Evolutionary conservation across 164 flowering plant species (phyloP).

Genomic region (Magnolia kwangsiensis): DNA sequence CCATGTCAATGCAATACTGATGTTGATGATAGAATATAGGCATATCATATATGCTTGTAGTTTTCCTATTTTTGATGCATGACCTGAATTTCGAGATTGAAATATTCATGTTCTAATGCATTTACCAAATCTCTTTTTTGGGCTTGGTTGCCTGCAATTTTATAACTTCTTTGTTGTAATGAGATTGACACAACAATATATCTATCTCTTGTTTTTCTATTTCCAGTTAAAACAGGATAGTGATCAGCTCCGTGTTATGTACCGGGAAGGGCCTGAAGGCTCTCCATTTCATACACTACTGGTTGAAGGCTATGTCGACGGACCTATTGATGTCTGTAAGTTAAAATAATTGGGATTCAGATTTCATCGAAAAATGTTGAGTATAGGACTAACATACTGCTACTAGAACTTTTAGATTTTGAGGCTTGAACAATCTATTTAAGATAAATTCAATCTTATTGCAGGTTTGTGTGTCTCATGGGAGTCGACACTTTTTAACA

Average conservation of each 20-base stretch:
- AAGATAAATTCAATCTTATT: slow-evolving; percentile 7
- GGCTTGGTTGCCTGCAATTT: too few relatives aligned
- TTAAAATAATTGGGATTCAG: background rate
- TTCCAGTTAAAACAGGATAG: slow-evolving; percentile 73
- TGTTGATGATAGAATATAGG: too few relatives aligned
- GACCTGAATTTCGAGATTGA: too few relatives aligned
- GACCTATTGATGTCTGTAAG: slow-evolving; percentile 87
- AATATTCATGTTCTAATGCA: too few relatives aligned
- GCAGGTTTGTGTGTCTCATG: slow-evolving; percentile 86
- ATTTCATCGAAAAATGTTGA: slow-evolving; percentile 1
- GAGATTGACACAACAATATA: too few relatives aligned
- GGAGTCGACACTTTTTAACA: slow-evolving; percentile 67
- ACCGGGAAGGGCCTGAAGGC: slow-evolving; percentile 82
- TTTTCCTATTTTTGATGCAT: too few relatives aligned
- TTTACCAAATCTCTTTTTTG: too few relatives aligned
- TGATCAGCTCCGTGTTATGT: slow-evolving; percentile 86
- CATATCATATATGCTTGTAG: too few relatives aligned
- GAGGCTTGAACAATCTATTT: background rate
- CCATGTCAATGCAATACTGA: too few relatives aligned
- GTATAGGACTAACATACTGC: background rate
- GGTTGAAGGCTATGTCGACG: slow-evolving; percentile 87
- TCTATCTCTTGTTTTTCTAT: background rate
- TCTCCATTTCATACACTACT: slow-evolving; percentile 82
- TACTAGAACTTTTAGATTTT: background rate
- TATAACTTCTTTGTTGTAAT: too few relatives aligned